Evolutionary conservation across 495 filamentous ascomycete species (phyloP), one percentile per base, ranked within the genome.

Genomic region (Neurospora sp.): DNA sequence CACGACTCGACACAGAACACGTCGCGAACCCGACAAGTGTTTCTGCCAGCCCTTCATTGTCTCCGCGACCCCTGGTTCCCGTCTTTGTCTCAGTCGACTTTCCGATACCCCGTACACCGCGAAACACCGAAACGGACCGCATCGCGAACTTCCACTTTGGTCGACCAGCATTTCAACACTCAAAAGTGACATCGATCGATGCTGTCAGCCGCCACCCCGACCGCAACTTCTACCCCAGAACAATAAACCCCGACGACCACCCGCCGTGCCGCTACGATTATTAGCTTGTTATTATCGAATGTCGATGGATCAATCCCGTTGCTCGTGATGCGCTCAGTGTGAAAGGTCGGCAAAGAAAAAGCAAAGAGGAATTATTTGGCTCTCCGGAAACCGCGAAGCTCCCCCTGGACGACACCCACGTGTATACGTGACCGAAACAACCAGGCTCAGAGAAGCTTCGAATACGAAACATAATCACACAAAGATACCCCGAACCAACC

Each of bases 241-340:
- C 12, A 61, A 4, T 61, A 31, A 31, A 61, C 22, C 31, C 5
- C 22, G 53, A 31, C 22, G 10, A 61, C 53, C 22, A 61, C 53
- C 53, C 53, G 40, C 40, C 14, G 12, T 31, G 22, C 53, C 53
- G 22, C 53, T 16, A 61, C 53, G 53, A 31, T 61, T 31, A 16
- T 61, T 61, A 61, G 53, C 22, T 31, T 61, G 22, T 31, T 0
- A 16, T 61, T 31, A 16, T 61, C 53, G 53, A 61, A 31, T 61
- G 53, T 61, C 70, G 41, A 74, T 74, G 73, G 70, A 71, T 35
- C 53, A 71, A 61, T 37, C 53, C 27, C 59, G 44, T 68, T 53
- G 71, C 35, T 59, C 73, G 74, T 76, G 75, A 74, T 69, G 75
- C 68, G 22, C 53, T 61, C 22, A 61, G 12, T 61, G 53, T 61